Evolutionary conservation across 306 rosid species (phyloP), one percentile per base, ranked within the genome.

Genomic region (Dalbergia cultrata): DNA sequence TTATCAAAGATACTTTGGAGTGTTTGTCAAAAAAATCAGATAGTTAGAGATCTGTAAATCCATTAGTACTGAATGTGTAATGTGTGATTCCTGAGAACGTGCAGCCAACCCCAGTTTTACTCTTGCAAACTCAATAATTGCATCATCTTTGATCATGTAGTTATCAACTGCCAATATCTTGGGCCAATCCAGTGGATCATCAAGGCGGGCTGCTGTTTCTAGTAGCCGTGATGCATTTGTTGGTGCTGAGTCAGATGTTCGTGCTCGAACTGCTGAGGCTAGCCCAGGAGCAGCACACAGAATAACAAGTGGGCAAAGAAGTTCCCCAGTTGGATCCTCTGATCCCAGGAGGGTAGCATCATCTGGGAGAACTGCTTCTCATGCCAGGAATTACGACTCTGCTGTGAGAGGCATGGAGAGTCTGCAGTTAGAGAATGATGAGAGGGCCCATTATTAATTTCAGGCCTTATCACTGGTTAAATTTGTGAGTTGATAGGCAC

Each of bases 191-290:
- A 85, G 93, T 82, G 98, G 97, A 76, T 90, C 97, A 75, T 84
- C 94, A n/a, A 90, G 97, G 88, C 94, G 94, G 57, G 95, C 86
- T 59, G 97, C 92, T 67, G 90, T 85, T 79, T 89, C 98, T 65
- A 58, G 94, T 87, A 87, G 94, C 72, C 91, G 94, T 3, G 96
- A 94, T 17, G 94, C 95, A 61, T 88, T 86, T 70, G 80, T 78
- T 68, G 89, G 91, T 74, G 86, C 91, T n/a, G 98, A 94, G 77
- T 87, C 93, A 31, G 97, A 94, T 64, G 72, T 84, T 22, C 97
- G 93, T 16, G 53, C 89, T 2, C 94, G 87, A 7, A 81, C 97
- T 17, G 84, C 88, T 1, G 96, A 92, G 72, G 92, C 92, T 33
- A 94, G 92, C 84, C 89, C 97, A 69, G 95, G 97, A 67, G 89